Conservation (phyloP, 139 green algal species). For the Tetraselmis chui region DNA sequence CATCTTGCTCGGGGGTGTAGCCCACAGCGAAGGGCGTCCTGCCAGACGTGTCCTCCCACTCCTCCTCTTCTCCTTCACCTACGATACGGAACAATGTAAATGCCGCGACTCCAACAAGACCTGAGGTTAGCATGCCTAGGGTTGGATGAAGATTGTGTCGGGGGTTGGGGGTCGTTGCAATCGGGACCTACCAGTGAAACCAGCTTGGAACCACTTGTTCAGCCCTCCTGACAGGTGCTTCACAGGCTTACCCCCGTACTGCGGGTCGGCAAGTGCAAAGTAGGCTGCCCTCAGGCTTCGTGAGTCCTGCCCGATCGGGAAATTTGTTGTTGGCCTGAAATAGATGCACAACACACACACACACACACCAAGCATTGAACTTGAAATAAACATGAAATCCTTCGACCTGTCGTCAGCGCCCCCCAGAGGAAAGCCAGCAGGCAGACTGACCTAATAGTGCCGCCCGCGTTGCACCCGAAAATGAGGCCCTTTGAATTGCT, state of each 20-base stretch:
- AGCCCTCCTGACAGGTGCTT: neutral
- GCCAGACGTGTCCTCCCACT: neutral
- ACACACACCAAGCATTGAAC: too few species aligned
- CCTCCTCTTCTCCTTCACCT: neutral
- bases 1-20: neutral
- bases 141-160: too few species aligned
- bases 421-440: too few species aligned
- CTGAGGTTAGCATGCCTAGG: too few species aligned
- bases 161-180: too few species aligned
- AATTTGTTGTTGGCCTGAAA: neutral
- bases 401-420: too few species aligned
- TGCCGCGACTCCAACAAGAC: too few species aligned
- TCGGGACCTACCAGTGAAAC: neutral
- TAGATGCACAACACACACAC: too few species aligned
- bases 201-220: neutral
- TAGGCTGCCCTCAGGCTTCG: neutral
- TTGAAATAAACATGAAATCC: too few species aligned
- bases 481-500: neutral
- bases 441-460: neutral
- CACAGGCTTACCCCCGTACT: neutral
- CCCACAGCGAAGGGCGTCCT: neutral
- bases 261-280: neutral
- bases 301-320: neutral
- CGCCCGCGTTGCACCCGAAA: neutral
- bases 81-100: too few species aligned